Evolutionary conservation across 2,329 filamentous ascomycete genomes (phyloP), one percentile per base, ranked within the genome.

Genomic region (Coleophoma eucalyptorum): DNA sequence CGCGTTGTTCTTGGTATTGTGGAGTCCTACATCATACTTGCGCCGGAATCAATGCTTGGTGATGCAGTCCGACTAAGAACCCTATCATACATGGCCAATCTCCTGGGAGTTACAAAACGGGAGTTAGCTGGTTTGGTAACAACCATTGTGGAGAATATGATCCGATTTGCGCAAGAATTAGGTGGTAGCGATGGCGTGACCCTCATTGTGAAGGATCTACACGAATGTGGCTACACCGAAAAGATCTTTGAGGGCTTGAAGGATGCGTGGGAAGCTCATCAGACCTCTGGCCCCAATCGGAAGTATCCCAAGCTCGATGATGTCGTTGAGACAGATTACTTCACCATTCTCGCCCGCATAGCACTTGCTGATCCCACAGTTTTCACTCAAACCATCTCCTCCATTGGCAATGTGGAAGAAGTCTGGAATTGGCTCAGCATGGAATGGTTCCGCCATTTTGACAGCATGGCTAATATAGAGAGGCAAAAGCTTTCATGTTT

Each of bases 251-350:
- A 81, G 56, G 81, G 80, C 8, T 75, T 93, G 1, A 83, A 83
- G 62, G 79, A 85, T 48, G 80, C 85, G 3, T 85, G 83, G 78
- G 80, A 87, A 62, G 85, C 89, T 3, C 86, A 89, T 60, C 86
- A 95, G 65, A 90, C 88, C 0, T 89, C 88, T 0, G 93, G 94
- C 0, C 92, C 93, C 0, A 88, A 89, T 62, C 79, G 80, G 21
- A 87, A 80, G 58, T 76, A 81, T 18, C 80, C 84, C 38, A 80
- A 82, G 31, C 80, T 97, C 33, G 86, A 87, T 59, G 83, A 84
- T 12, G 78, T 91, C 11, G 85, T 89, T 1, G 84, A 96, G 63
- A 88, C 88, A 0, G 89, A 96, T 64, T 96, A 96, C 66, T 87
- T 96, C 63, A 81, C 83, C 4, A 83, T 97, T 2, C 76, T 99